Percentiles rank a stretch among this genome's conserved stretches.
These are phyloP conservation scores for Gossypium davidsonii DNA, from an alignment of 441 rosid genomes.

Conservation along the genomic window DNA sequence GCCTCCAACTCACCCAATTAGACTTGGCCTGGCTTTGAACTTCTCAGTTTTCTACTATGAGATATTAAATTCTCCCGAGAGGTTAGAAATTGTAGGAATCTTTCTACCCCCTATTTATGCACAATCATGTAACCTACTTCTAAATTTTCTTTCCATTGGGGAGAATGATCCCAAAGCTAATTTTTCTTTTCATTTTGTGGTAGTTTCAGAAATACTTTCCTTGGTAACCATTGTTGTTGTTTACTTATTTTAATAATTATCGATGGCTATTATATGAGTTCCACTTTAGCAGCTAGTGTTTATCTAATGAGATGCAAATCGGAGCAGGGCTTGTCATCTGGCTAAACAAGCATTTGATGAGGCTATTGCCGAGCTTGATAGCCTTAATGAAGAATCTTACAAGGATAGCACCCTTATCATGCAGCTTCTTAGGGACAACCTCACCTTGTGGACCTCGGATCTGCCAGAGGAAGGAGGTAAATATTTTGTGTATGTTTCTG, in stretches of 20 bases:
- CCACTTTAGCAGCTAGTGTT: background rate
- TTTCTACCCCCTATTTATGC: background rate
- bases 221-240: background rate
- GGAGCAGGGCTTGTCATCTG: conserved; percentile 68
- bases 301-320: conserved; percentile 12
- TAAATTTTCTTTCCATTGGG: background rate
- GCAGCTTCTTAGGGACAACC: conserved; percentile 75
- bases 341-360: conserved; percentile 78
- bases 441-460: conserved; percentile 64
- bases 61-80: conserved; percentile 80
- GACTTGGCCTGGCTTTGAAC: conserved; percentile 87
- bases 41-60: conserved; percentile 90
- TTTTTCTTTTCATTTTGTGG: background rate
- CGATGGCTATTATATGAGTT: background rate
- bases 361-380: conserved; percentile 69
- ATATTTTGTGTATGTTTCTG: background rate
- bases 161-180: background rate
- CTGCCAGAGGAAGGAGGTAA: conserved; percentile 62
- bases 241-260: background rate
- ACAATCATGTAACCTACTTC: background rate
- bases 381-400: conserved; percentile 65
- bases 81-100: conserved; percentile 26
- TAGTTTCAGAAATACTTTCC: background rate
- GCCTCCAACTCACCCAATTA: conserved; percentile 82
- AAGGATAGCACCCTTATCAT: conserved; percentile 68